phyloP scores from a whole-genome alignment of 1,284 basidiomycete genomes.

The Cutaneotrichosporon cavernicola region DNA sequence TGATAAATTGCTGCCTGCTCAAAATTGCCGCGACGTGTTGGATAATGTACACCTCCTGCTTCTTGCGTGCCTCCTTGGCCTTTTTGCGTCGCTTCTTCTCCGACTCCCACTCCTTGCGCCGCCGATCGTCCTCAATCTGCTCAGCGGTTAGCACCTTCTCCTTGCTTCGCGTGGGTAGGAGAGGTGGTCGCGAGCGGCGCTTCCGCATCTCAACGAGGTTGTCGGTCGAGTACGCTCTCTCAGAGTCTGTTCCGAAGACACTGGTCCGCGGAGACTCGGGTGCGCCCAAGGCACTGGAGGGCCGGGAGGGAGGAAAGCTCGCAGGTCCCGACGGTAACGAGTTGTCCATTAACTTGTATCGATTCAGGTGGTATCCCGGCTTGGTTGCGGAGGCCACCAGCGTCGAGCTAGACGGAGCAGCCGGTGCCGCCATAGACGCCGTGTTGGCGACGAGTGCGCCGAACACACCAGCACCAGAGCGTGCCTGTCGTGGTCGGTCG shows the following conservation, averaged over 20 bases:
- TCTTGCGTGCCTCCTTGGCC: slow-evolving; percentile 59
- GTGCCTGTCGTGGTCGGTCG: slow-evolving; percentile 58
- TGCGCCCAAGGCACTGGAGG: neutral
- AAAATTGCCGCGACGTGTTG: slow-evolving; percentile 84
- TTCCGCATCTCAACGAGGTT: slow-evolving; percentile 35
- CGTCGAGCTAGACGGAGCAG: slow-evolving; percentile 59
- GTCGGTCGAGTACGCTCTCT: slow-evolving; percentile 28
- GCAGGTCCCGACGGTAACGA: slow-evolving; percentile 8
- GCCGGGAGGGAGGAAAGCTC: slow-evolving; percentile 16
- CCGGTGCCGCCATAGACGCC: slow-evolving; percentile 62
- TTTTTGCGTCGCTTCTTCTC: slow-evolving; percentile 51
- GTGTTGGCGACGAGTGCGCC: slow-evolving; percentile 72
- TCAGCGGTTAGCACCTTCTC: slow-evolving; percentile 41
- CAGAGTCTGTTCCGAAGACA: slow-evolving; percentile 19
- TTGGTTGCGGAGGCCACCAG: slow-evolving; percentile 54
- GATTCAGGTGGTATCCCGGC: slow-evolving; percentile 10
- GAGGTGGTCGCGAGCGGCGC: slow-evolving; percentile 34
- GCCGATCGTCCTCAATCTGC: slow-evolving; percentile 38
- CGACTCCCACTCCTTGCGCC: slow-evolving; percentile 57
- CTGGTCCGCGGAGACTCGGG: slow-evolving; percentile 29
- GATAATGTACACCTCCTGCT: slow-evolving; percentile 63
- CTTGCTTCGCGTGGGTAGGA: neutral
- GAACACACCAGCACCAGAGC: slow-evolving; percentile 66
- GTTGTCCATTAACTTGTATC: slow-evolving; percentile 8
- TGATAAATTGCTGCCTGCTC: slow-evolving; percentile 81